Base-by-base conservation (phyloP, 306 rosid species). In the Medicago arabica region DNA sequence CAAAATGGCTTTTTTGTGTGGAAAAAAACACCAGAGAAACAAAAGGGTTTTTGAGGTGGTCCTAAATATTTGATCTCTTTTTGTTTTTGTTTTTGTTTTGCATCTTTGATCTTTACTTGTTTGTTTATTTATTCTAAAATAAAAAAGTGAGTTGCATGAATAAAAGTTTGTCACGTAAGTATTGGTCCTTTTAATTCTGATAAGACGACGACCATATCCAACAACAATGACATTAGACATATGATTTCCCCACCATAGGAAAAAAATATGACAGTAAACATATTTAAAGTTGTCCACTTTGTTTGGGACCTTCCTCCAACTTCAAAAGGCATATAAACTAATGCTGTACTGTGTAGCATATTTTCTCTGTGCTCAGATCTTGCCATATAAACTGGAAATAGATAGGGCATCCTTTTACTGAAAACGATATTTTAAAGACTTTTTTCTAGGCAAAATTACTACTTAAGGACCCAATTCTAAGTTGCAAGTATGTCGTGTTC, bases 211-310 rank as follows among this genome's bases (percentile, higher is more conserved):
- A 65, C 51, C 51, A 65, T 75, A 69, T 69, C 71, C 40, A 41
- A 9, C 70, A 62, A 38, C 83, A 80, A 76, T 61, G 60, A 80
- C 59, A 71, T 34, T 34, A 34, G 38, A 34, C 36, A 31, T 25
- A 25, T 3, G 36, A 31, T 31, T 31, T 31, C 36, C 36, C 36
- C 5, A 31, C 36, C 36, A 3, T 25, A 25, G 0, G 5, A 34
- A 6, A 34, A 34, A 5, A 34, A 43, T 4, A 6, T 13, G 39
- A 47, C 69, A 82, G 23, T 14, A 14, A 0, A 55, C 63, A 57
- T 23, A 13, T 69, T 49, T 6, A 51, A 80, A 74, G 31, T 80
- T 86, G 81, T 49, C 85, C 89, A 83, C 86, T 72, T 51, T 59
- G 53, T 47, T 31, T 50, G 70, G 69, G 65, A 72, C 82, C 44